These are phyloP conservation scores for Papilionanthe hybrid DNA, from an alignment of 116 monocot species.

Conservation along the genomic window DNA sequence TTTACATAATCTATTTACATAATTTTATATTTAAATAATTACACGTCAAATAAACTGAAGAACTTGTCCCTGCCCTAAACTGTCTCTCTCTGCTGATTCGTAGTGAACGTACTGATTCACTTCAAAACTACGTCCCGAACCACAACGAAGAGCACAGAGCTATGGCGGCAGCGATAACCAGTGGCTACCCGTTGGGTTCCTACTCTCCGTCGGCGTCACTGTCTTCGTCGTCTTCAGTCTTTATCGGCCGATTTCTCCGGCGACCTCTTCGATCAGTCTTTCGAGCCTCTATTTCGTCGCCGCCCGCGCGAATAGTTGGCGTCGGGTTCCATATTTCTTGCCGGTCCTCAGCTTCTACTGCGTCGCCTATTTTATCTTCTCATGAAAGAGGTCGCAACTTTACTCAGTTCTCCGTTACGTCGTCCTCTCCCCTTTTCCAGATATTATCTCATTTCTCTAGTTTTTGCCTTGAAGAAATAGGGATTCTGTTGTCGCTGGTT, in stretches of 20 bases:
- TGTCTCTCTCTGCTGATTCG: no score
- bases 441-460: not conserved
- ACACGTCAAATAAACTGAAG: no score
- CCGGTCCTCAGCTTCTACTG: slow-evolving; percentile 7
- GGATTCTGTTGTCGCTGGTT: not conserved
- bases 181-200: not conserved
- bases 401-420: not conserved
- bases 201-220: not conserved
- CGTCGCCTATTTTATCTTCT: slow-evolving; percentile 5
- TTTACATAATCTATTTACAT: no score
- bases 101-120: no score
- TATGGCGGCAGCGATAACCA: slow-evolving; percentile 13
- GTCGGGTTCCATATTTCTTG: not conserved
- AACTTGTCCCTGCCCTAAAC: no score
- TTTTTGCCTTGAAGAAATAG: not conserved
- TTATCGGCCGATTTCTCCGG: not conserved
- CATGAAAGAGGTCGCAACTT: slow-evolving; percentile 6
- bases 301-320: not conserved
- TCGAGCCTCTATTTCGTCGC: not conserved
- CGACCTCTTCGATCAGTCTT: not conserved
- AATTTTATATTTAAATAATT: no score
- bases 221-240: not conserved
- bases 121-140: not conserved
- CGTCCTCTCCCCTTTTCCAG: not conserved
- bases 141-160: not conserved